A percentile compares a stretch with the other conserved stretches of the same genome.
phyloP scores from a whole-genome alignment of 2,329 filamentous ascomycete species.

The Neurospora sp. region DNA sequence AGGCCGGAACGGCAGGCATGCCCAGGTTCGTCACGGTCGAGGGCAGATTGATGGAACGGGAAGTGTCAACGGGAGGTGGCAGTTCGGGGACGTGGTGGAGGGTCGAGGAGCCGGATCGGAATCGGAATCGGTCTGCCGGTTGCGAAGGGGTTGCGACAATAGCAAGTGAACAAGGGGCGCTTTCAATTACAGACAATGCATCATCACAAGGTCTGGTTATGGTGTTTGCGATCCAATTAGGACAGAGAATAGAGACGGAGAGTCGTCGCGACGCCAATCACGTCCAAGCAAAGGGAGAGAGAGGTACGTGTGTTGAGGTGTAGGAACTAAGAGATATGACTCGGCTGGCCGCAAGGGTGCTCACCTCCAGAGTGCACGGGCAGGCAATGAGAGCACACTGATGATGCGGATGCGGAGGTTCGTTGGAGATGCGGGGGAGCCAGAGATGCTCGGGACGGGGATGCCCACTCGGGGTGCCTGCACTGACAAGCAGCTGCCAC shows the following conservation, averaged over 20 bases:
- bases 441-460: background rate
- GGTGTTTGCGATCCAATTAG: background rate
- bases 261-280: background rate
- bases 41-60: background rate
- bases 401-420: background rate
- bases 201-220: background rate
- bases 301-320: background rate
- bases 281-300: background rate
- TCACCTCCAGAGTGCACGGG: background rate
- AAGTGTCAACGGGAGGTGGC: background rate
- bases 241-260: background rate
- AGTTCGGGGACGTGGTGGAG: background rate
- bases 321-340: background rate
- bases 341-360: background rate
- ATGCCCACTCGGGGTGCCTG: background rate
- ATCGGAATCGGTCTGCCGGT: background rate
- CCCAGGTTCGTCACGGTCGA: constrained; percentile 2
- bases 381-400: background rate
- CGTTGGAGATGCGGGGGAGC: background rate
- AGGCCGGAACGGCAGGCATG: constrained; percentile 8
- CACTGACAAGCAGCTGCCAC: background rate
- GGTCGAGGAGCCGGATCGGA: background rate
- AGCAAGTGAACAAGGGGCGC: background rate
- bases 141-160: background rate
- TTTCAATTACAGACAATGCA: background rate